A percentile compares a stretch with the other conserved stretches of the same genome.
These are phyloP conservation scores for barley (Hordeum vulgare) DNA, from an alignment of 176 grass and related monocot genomes.

Conservation along the genomic window MorexV3_pseudomolecules_assembly NC_058524.1:62274600-62275099, in stretches of 20 bases:
- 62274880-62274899: slow-evolving; percentile 57
- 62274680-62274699: slow-evolving; percentile 98
- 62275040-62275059: slow-evolving; percentile 61
- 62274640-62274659: slow-evolving; percentile 98
- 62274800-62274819: background rate
- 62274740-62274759: background rate
- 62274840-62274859: slow-evolving; percentile 46
- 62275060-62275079: slow-evolving; percentile 74
- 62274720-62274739: slow-evolving; percentile 33
- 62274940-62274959: slow-evolving; percentile 34
- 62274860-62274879: slow-evolving; percentile 36
- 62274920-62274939: slow-evolving; percentile 12
- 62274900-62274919: slow-evolving; percentile 66
- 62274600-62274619: slow-evolving; percentile 61
- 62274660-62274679: slow-evolving; percentile 94
- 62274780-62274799: background rate
- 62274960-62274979: slow-evolving; percentile 51
- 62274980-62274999: slow-evolving; percentile 3
- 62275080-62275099: slow-evolving; percentile 78
- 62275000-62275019: background rate
- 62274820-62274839: slow-evolving; percentile 46
- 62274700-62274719: slow-evolving; percentile 64
- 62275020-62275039: slow-evolving; percentile 24
- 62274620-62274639: slow-evolving; percentile 59
- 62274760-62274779: background rate